phyloP scores from a whole-genome alignment of 169 alveolate genomes.

The Eimeria maxima region DNA sequence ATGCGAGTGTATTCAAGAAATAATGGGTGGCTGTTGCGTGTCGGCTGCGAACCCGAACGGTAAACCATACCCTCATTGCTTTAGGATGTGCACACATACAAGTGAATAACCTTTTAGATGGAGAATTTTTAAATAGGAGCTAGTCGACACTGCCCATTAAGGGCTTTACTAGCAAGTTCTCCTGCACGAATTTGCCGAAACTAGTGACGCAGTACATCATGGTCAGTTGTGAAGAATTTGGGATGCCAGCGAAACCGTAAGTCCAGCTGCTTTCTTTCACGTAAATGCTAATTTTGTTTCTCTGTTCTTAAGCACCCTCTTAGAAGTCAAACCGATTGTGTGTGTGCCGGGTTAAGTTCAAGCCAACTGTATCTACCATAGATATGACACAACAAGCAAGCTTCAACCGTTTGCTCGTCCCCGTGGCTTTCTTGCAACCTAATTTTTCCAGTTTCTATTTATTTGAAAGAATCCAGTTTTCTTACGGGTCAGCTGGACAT shows the following conservation, averaged over 20 bases:
- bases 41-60: slow-evolving; percentile 6
- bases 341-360: neutral
- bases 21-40: neutral
- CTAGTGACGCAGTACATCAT: neutral
- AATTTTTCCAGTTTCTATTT: neutral
- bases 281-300: too few relatives aligned
- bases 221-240: too few relatives aligned
- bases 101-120: neutral
- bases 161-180: neutral
- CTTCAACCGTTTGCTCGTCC: neutral
- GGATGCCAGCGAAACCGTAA: neutral
- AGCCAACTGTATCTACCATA: neutral
- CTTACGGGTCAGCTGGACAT: neutral
- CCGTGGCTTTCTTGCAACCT: neutral
- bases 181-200: neutral
- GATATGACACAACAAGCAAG: neutral
- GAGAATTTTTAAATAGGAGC: neutral
- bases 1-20: neutral
- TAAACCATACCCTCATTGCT: neutral
- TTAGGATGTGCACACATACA: neutral
- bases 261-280: neutral
- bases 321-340: neutral
- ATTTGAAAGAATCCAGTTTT: neutral
- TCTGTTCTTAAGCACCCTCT: neutral
- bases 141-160: neutral